Base-by-base conservation (phyloP, 768 basidiomycete species). In the Mycena leptocephala region DNA sequence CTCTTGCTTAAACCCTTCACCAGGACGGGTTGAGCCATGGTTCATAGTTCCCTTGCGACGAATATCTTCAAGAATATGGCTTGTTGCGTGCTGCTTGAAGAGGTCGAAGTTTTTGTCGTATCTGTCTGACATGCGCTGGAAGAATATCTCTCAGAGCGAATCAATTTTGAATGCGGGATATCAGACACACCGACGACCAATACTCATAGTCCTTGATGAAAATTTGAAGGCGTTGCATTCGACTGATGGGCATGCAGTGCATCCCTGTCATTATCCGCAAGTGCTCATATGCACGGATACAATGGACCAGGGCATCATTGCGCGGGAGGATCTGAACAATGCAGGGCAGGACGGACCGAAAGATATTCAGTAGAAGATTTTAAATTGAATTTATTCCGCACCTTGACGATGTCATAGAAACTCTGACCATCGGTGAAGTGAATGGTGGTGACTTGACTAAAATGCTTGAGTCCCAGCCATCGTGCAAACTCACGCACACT, bases 1-100 rank as follows among this genome's bases (percentile, higher is more conserved):
- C 70, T 84, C 82, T 78, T 85, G 84, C 26, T 82, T 82, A 55
- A 83, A 82, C 18, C 83, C 83, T 75, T 84, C 82, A 0, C 83
- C 83, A 13, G 78, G 72, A 10, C 80, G 74, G 37, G 84, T 84
- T 9, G 80, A 80, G 37, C 77, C 79, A 48, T 84, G 83, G 53
- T 82, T 80, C 5, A 73, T 78, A 14, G 83, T 80, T 28, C 83
- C 84, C 62, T 83, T 83, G 9, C 75, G 35, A 2, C 46, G 32
- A 20, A 84, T 81, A 55, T 84, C 81, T 20, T 79, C 32, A 32
- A 77, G 20, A 20, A 83, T 72, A 74, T 84, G 84, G 20, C 53
- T 32, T 5, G 65, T 56, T 22, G 67, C 66, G 72, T 84, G 84
- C 65, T 84, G 81, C n/a, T n/a, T n/a, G n/a, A n/a, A n/a, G n/a